phyloP scores from a whole-genome alignment of 2,329 filamentous ascomycete genomes.

The Gremmenia infestans region DNA sequence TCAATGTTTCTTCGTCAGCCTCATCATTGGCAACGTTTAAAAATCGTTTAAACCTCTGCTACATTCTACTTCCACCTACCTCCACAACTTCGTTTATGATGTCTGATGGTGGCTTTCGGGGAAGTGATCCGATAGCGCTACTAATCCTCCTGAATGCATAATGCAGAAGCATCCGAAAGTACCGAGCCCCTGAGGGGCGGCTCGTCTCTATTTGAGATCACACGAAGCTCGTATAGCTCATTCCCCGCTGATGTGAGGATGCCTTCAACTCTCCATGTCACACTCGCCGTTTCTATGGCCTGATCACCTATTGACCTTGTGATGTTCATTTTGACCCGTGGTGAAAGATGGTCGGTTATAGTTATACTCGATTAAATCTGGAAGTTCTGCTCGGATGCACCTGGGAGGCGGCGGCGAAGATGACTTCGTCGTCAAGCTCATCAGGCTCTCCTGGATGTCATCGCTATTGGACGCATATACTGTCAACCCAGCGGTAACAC shows the following conservation, averaged over 20 bases:
- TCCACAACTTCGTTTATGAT: neutral
- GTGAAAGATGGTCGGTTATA: neutral
- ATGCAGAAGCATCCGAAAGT: neutral
- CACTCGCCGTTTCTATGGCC: neutral
- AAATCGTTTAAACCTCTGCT: neutral
- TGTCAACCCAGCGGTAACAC: neutral
- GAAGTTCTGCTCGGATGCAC: neutral
- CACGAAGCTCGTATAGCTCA: neutral
- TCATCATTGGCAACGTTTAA: neutral
- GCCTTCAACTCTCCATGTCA: neutral
- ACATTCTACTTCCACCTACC: neutral
- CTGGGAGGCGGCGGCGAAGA: neutral
- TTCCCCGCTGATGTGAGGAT: neutral
- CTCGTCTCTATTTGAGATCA: neutral
- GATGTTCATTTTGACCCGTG: neutral
- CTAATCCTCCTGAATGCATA: neutral
- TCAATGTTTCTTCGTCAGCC: neutral
- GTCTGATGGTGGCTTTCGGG: neutral
- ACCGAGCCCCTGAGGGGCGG: neutral
- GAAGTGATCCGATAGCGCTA: neutral
- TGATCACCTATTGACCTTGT: neutral
- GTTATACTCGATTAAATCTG: neutral
- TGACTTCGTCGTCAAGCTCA: neutral
- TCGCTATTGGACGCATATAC: neutral
- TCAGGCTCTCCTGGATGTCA: neutral